Evolutionary conservation across 306 rosid species (phyloP), one percentile per base, ranked within the genome.

Genomic region (Prosopis cineraria): DNA sequence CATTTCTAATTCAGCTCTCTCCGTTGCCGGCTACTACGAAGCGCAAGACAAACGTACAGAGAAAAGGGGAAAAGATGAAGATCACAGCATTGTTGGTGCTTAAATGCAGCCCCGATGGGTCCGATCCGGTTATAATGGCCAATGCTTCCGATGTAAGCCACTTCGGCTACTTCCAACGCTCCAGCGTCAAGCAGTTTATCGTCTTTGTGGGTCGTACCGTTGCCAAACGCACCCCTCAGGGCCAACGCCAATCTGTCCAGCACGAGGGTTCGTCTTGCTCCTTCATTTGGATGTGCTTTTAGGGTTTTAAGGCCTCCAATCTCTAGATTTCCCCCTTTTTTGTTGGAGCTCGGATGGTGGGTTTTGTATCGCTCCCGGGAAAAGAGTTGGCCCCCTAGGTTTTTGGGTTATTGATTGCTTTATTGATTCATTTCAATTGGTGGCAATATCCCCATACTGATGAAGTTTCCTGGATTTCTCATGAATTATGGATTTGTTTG

Each of bases 181-280:
- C 91, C 55, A 87, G 97, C 93, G 98, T 96, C 59, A 96, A 71
- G 86, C 96, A 96, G 64, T 96, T 96, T 89, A 73, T 96, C 79
- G 85, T 90, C 76, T 96, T 96, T 72, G 97, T 96, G 14, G 92
- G 91, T 72, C 99, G 99, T 37, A 96, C 99, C 74, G 99, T 96
- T 25, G 99, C 99, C 74, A 93, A 77, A 33, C 99, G 97, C 31
- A 96, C 96, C 30, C 90, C 93, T 7, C 93, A 86, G 9, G 93
- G 87, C 8, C 99, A 96, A 53, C 97, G 99, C 33, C 99, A 96
- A 82, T 88, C 99, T 56, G 99, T 96, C 20, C 93, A 96, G 80
- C 99, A 96, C 66, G 99, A 96, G 91, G 99, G 99, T 89, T 9
- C 24, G 17, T 14, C 59, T 19, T 3, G 19, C 47, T 10, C 30